Base-by-base conservation (phyloP, 805 yeast genomes). In the Henningerozyma blattae region DNA sequence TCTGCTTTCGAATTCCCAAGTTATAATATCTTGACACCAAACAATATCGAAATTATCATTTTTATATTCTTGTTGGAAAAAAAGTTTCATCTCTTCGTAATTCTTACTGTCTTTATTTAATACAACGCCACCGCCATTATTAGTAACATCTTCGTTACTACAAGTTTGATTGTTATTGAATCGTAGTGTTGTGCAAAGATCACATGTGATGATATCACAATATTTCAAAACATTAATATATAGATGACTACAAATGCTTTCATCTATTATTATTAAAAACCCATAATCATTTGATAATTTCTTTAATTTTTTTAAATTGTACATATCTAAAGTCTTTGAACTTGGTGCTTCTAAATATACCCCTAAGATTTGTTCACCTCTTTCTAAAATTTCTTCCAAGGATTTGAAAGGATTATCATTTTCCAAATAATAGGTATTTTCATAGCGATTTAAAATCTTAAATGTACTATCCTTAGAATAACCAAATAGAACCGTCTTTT, bases 381-480 rank as follows among this genome's bases (percentile, higher is more conserved):
- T 40, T 35, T 68, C 71, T 37, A 91, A 66, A 32, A 69, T 60
- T 5, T 46, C 45, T 48, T 84, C 91, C 27, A 91, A 58, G 33
- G 76, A 76, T 9, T 63, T 67, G 56, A 57, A 48, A 1, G 85
- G 69, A 47, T 84, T 94, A 15, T 95, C 95, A 44, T 72, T 62
- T 3, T 95, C 95, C 43, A 77, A 75, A 54, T 86, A 89, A 44
- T 76, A 76, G 27, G 80, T 82, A 25, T 96, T 96, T 13, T 97
- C 96, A 67, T 86, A 91, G 55, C 87, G 89, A 48, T 70, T 69
- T 47, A 91, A 65, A 38, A 91, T 76, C 45, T 83, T 84, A 36
- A 85, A 65, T 0, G 97, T 87, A 54, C 91, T 97, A 19, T 84
- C 91, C 56, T 89, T 91, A 5, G 97, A 95, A 60, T 87, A 86